Percentiles rank a stretch among this genome's conserved stretches.
Conservation (phyloP, 139 green algal species). For the Chlamydomonas urium region DNA sequence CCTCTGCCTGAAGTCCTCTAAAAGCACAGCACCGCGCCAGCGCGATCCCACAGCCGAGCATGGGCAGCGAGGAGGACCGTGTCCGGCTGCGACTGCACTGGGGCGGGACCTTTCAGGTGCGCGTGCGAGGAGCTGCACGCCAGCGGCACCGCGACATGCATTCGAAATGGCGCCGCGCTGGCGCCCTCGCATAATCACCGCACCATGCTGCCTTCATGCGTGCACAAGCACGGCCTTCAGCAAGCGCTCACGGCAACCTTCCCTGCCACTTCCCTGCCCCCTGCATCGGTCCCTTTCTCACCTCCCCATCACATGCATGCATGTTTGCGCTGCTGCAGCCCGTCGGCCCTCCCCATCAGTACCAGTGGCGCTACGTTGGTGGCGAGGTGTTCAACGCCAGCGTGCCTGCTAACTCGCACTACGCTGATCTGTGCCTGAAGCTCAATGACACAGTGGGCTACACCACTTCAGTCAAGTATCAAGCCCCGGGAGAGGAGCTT, state of each 20-base stretch:
- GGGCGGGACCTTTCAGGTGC: neutral
- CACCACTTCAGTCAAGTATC: constrained; percentile 41
- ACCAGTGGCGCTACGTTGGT: constrained; percentile 24
- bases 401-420: constrained; percentile 17
- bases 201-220: too few species aligned
- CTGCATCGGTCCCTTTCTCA: too few species aligned
- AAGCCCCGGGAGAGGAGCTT: constrained; percentile 59
- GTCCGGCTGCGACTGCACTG: constrained; percentile 8
- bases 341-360: neutral
- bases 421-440: constrained; percentile 21
- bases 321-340: neutral
- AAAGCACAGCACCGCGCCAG: too few species aligned
- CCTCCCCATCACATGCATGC: neutral
- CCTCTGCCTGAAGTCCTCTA: too few species aligned
- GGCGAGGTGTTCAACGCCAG: constrained; percentile 42
- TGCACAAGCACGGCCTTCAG: too few species aligned
- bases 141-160: neutral
- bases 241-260: too few species aligned
- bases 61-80: neutral
- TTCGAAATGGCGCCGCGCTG: too few species aligned
- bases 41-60: too few species aligned
- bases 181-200: too few species aligned
- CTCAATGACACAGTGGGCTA: constrained; percentile 40
- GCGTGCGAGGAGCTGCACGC: neutral
- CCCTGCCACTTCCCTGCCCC: too few species aligned